These are phyloP conservation scores for Strigomonas culicis DNA, from an alignment of 208 protist species.

Conservation along the genomic window DNA sequence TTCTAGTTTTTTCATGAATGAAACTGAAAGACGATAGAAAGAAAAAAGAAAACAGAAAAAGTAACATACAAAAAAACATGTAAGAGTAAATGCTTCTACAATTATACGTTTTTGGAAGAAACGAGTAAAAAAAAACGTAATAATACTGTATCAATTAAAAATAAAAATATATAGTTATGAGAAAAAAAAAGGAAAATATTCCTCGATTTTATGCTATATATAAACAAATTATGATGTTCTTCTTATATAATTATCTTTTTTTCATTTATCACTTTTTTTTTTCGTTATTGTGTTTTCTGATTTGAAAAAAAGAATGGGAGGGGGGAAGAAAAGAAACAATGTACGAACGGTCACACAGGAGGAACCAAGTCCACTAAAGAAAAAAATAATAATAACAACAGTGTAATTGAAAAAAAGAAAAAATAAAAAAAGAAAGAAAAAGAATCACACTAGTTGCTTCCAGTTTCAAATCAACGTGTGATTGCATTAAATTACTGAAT, in stretches of 20 bases:
- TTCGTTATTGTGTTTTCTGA: neutral
- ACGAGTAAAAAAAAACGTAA: conserved; percentile 7
- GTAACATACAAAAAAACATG: neutral
- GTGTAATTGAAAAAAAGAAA: conserved; percentile 3
- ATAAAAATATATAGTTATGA: neutral
- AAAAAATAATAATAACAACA: neutral
- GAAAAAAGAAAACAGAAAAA: conserved; percentile 10
- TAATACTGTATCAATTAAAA: no score
- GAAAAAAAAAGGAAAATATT: neutral
- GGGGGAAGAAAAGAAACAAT: neutral
- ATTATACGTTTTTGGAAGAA: no score
- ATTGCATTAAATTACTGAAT: no score
- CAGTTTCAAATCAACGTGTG: no score
- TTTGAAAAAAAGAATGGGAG: neutral
- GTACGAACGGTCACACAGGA: neutral
- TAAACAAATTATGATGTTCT: neutral
- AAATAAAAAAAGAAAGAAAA: neutral
- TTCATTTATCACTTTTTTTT: neutral
- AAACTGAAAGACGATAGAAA: conserved; percentile 5
- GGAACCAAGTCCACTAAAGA: neutral
- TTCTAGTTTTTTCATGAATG: conserved; percentile 1
- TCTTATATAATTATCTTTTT: neutral
- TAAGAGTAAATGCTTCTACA: no score
- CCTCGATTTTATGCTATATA: neutral
- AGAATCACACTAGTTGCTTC: no score